Evolutionary conservation across 2,329 filamentous ascomycete species (phyloP), one percentile per base, ranked within the genome.

Genomic region (Dactylellina parvicollis): DNA sequence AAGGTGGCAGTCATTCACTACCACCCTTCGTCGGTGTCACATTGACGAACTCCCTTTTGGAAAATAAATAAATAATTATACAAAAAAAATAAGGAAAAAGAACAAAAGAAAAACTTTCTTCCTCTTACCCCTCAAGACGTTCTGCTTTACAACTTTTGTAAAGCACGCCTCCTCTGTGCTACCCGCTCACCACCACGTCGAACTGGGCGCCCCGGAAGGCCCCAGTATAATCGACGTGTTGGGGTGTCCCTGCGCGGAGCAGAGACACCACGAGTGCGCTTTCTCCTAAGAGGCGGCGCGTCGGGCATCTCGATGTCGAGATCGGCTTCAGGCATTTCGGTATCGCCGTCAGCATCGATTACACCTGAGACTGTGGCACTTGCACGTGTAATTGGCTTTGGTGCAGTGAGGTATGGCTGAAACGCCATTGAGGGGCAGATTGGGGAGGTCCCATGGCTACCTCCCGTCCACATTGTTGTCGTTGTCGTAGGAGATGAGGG

Each of bases 241-340:
- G 49, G 60, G 28, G 49, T 38, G 22, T 65, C 60, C n/a, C 49
- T 42, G n/a, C 49, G 20, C 5, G n/a, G 49, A 34, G 18, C 18
- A 22, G 28, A 44, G 26, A 24, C 9, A 36, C 49, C 60, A 38
- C 49, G 49, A 56, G 60, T 20, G 44, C 57, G 16, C n/a, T 12
- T 22, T 44, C 49, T 40, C 38, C n/a, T 8, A 46, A 36, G 28
- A 55, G 49, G 38, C 18, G 60, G 60, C 10, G 60, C 49, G 28
- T 65, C 60, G 38, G 47, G 49, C 60, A 65, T 65, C 30, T 56
- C 49, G 18, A 46, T 47, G 24, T 65, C 60, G 18, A 46, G 28
- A 34, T 65, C 47, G 26, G 32, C 14, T 22, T 65, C 49, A 4
- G 28, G 49, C 49, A 56, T 65, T 8, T 34, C 10, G 4, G 44